A percentile compares a stretch with the other conserved stretches of the same genome.
phyloP scores from a whole-genome alignment of 2,329 filamentous ascomycete species.

The Diaporthe vaccinii region DNA sequence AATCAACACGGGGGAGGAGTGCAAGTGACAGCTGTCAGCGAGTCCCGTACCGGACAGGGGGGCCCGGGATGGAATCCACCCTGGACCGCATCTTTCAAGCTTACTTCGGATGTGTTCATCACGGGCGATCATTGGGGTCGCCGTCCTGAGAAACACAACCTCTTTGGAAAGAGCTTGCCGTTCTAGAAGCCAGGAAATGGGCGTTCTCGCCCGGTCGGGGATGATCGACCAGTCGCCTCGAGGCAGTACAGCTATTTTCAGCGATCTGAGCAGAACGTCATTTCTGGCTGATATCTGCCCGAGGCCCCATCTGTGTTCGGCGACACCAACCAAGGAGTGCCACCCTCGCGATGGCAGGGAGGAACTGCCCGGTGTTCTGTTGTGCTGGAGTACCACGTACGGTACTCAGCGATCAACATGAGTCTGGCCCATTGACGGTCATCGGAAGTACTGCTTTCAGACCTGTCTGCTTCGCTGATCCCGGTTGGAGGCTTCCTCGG shows the following conservation, averaged over 20 bases:
- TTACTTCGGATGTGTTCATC: slow-evolving; percentile 33
- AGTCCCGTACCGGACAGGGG: slow-evolving; percentile 34
- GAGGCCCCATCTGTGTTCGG: not conserved
- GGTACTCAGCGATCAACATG: not conserved
- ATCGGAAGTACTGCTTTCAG: not conserved
- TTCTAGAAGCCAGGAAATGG: slow-evolving; percentile 21
- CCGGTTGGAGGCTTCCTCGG: not conserved
- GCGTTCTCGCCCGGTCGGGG: not conserved
- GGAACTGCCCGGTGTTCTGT: not conserved
- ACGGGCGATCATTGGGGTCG: slow-evolving; percentile 21
- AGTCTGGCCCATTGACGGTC: too few relatives aligned
- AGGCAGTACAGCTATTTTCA: not conserved
- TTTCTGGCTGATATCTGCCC: slow-evolving; percentile 6
- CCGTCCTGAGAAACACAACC: slow-evolving; percentile 3
- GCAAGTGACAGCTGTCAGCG: slow-evolving; percentile 41
- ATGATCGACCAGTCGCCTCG: slow-evolving; percentile 13
- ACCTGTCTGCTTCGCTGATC: slow-evolving; percentile 11
- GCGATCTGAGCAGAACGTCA: slow-evolving; percentile 14
- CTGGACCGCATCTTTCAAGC: slow-evolving; percentile 36
- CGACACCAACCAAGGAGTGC: not conserved
- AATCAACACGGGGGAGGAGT: slow-evolving; percentile 20
- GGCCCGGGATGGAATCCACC: slow-evolving; percentile 5
- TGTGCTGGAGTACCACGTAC: not conserved
- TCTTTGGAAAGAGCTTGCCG: not conserved
- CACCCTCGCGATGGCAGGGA: not conserved